Conservation (phyloP, 176 grass and related monocot species). For the Cenchrus americanus region DNA sequence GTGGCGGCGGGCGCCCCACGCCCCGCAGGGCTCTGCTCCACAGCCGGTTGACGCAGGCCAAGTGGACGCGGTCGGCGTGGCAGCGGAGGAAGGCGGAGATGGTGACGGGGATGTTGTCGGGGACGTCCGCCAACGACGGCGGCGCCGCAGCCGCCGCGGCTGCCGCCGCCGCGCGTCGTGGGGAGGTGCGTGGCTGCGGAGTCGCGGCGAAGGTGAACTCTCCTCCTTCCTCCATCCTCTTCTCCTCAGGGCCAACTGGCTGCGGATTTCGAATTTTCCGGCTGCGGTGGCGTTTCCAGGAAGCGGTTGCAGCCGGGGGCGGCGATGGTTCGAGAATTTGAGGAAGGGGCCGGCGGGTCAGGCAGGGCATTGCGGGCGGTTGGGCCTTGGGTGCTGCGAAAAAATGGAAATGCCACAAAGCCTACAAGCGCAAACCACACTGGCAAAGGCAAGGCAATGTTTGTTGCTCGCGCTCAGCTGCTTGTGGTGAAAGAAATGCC, state of each 20-base stretch:
- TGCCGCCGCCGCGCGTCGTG: neutral
- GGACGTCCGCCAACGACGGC: slow-evolving; percentile 20
- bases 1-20: neutral
- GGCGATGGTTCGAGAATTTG: neutral
- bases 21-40: slow-evolving; percentile 21
- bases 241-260: too few species aligned
- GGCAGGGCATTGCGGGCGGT: too few species aligned
- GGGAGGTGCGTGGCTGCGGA: neutral
- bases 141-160: neutral
- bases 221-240: neutral
- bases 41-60: slow-evolving; percentile 25
- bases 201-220: neutral
- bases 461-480: too few species aligned
- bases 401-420: neutral
- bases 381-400: neutral
- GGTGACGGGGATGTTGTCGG: slow-evolving; percentile 40
- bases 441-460: too few species aligned
- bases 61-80: slow-evolving; percentile 41
- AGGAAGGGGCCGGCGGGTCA: too few species aligned
- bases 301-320: neutral
- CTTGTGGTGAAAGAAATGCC: too few species aligned
- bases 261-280: neutral
- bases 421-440: too few species aligned
- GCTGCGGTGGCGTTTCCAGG: neutral
- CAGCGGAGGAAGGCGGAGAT: slow-evolving; percentile 35